Conservation (phyloP, 1,284 basidiomycete species). For the Cryptococcus sp. region DNA sequence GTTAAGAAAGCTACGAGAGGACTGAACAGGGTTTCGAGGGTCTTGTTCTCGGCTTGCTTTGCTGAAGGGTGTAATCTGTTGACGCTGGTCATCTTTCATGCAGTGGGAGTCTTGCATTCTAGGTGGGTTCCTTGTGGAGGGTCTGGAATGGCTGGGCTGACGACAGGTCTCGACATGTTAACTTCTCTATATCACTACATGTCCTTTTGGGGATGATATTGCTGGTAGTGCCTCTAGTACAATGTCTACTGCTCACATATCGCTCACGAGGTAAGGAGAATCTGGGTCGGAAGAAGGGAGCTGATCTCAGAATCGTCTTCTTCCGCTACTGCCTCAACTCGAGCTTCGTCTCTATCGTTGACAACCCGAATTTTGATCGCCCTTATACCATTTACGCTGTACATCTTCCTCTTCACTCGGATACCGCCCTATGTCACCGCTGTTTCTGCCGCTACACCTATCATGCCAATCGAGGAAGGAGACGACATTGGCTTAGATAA, state of each 20-base stretch:
- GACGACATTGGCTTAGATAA: neutral
- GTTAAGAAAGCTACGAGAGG: constrained; percentile 36
- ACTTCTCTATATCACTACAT: constrained; percentile 46
- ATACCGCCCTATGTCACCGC: constrained; percentile 46
- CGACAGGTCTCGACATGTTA: constrained; percentile 37
- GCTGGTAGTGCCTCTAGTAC: constrained; percentile 42
- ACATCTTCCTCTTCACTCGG: constrained; percentile 45
- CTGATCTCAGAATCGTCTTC: constrained; percentile 12
- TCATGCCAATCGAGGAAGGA: constrained; percentile 6
- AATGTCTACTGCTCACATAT: constrained; percentile 46
- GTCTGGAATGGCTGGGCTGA: neutral
- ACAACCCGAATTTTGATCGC: constrained; percentile 37
- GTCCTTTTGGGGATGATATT: constrained; percentile 41
- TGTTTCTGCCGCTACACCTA: constrained; percentile 7
- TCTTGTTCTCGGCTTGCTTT: constrained; percentile 44
- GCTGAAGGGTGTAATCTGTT: constrained; percentile 46
- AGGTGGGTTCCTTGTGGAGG: constrained; percentile 15
- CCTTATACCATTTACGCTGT: constrained; percentile 43
- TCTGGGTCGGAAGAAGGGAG: too few species aligned
- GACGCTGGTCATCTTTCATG: constrained; percentile 43
- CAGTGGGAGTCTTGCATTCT: constrained; percentile 37
- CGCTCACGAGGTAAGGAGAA: constrained; percentile 38
- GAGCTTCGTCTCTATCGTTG: constrained; percentile 21
- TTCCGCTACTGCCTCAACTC: constrained; percentile 13
- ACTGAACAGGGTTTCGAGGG: constrained; percentile 31